Evolutionary conservation across 805 yeast genomes (phyloP).

Genomic region (Lachancea kluyveri): DNA sequence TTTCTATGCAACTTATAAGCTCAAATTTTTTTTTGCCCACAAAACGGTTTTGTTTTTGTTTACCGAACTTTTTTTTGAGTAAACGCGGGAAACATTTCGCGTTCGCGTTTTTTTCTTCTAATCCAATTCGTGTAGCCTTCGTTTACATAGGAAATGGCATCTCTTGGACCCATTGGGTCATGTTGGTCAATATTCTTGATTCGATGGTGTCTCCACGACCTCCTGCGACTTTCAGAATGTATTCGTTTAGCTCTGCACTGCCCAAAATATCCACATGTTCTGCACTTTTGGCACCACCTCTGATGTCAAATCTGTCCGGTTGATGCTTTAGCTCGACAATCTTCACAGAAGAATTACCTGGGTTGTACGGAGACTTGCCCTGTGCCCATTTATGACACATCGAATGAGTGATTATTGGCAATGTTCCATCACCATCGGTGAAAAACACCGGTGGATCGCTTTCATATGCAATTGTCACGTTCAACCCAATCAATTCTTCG

Average conservation of each 20-base stretch:
- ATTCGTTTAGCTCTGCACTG: slow-evolving; percentile 84
- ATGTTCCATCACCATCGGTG: slow-evolving; percentile 96
- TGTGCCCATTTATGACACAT: slow-evolving; percentile 91
- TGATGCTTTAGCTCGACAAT: slow-evolving; percentile 89
- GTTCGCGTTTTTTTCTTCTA: not conserved
- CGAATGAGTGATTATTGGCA: slow-evolving; percentile 76
- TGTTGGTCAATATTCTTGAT: slow-evolving; percentile 50
- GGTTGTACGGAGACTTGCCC: slow-evolving; percentile 61
- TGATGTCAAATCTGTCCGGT: slow-evolving; percentile 87
- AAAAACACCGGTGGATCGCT: slow-evolving; percentile 60
- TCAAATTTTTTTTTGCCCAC: too few relatives aligned
- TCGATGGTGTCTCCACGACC: slow-evolving; percentile 70
- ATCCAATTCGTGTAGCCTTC: not conserved
- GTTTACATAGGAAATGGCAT: slow-evolving; percentile 40
- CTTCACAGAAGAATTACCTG: slow-evolving; percentile 65
- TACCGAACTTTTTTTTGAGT: too few relatives aligned
- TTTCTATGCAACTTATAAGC: too few relatives aligned
- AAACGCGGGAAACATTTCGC: too few relatives aligned
- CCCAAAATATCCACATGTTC: slow-evolving; percentile 97
- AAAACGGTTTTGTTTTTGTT: too few relatives aligned
- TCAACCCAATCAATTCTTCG: slow-evolving; percentile 45
- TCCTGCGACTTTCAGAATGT: slow-evolving; percentile 72
- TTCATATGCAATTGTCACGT: slow-evolving; percentile 66
- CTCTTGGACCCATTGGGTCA: slow-evolving; percentile 54
- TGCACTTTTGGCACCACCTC: slow-evolving; percentile 97